Evolutionary conservation across 306 rosid genomes (phyloP).

Genomic region (Oxytropis ochrocephala): DNA sequence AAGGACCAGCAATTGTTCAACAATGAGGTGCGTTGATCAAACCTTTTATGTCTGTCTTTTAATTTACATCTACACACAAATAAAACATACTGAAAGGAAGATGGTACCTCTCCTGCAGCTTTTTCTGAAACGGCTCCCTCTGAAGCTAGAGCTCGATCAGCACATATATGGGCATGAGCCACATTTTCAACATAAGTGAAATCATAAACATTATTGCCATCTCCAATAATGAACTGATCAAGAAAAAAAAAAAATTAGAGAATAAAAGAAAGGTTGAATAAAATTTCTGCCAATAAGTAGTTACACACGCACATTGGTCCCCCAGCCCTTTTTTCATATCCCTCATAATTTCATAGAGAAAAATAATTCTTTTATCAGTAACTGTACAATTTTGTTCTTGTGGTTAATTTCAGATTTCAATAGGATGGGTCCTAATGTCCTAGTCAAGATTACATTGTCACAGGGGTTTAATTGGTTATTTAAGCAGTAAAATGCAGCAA

Average conservation of each 20-base stretch:
- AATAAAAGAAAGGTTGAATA: slow-evolving; percentile 5
- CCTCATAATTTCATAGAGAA: neutral
- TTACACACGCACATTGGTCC: neutral
- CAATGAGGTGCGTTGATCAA: neutral
- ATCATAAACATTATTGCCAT: slow-evolving; percentile 78
- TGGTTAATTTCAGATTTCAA: slow-evolving; percentile 7
- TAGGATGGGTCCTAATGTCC: neutral
- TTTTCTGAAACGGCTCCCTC: slow-evolving; percentile 58
- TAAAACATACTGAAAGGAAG: neutral
- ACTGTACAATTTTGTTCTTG: slow-evolving; percentile 10
- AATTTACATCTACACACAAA: slow-evolving; percentile 8
- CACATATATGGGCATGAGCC: slow-evolving; percentile 93
- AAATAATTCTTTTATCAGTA: neutral
- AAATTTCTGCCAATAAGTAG: neutral
- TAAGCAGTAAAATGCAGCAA: neutral
- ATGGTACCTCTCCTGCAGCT: slow-evolving; percentile 82
- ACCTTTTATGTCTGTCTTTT: neutral
- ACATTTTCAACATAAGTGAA: slow-evolving; percentile 96
- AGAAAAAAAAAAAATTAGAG: slow-evolving; percentile 19
- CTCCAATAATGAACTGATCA: slow-evolving; percentile 84
- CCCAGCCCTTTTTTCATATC: slow-evolving; percentile 1
- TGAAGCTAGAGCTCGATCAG: slow-evolving; percentile 83
- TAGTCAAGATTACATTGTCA: neutral
- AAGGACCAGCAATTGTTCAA: neutral
- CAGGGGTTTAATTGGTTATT: neutral